phyloP scores from a whole-genome alignment of 306 rosid species.

The Arachis hypogaea region DNA sequence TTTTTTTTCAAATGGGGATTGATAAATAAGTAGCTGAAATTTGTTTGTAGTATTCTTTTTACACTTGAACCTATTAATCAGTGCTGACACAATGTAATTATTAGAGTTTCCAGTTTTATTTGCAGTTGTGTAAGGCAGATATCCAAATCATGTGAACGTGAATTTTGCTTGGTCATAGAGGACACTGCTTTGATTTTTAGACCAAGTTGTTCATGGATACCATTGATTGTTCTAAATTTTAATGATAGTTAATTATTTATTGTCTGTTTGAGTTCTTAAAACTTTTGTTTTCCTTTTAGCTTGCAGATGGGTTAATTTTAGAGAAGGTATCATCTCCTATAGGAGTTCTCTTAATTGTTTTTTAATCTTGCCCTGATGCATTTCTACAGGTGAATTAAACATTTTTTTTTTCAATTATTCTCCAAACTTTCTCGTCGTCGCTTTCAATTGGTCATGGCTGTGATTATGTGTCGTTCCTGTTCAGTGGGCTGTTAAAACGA shows the following conservation, averaged over 20 bases:
- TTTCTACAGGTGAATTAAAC: constrained; percentile 73
- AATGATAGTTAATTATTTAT: constrained; percentile 31
- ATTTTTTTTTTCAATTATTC: constrained; percentile 4
- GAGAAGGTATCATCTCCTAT: constrained; percentile 14
- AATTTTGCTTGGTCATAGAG: constrained; percentile 23
- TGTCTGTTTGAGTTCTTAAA: constrained; percentile 44
- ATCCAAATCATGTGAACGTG: constrained; percentile 15
- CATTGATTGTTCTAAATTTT: constrained; percentile 19
- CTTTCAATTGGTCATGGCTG: too few relatives aligned
- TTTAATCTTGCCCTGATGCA: constrained; percentile 99
- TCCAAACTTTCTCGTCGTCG: not conserved
- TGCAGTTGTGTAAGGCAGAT: not conserved
- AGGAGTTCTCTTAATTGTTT: constrained; percentile 91
- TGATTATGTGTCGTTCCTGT: too few relatives aligned
- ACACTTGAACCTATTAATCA: not conserved
- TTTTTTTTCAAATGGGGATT: too few relatives aligned
- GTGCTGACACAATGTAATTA: not conserved
- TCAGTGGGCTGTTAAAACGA: constrained; percentile 25
- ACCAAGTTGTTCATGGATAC: constrained; percentile 22
- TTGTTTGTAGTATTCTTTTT: not conserved
- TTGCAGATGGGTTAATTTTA: too few relatives aligned
- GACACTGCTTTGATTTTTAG: constrained; percentile 16
- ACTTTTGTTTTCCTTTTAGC: not conserved
- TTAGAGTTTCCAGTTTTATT: too few relatives aligned
- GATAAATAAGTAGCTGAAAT: not conserved